Base-by-base conservation (phyloP, 768 basidiomycete genomes). In the Polyporus arcularius region DNA sequence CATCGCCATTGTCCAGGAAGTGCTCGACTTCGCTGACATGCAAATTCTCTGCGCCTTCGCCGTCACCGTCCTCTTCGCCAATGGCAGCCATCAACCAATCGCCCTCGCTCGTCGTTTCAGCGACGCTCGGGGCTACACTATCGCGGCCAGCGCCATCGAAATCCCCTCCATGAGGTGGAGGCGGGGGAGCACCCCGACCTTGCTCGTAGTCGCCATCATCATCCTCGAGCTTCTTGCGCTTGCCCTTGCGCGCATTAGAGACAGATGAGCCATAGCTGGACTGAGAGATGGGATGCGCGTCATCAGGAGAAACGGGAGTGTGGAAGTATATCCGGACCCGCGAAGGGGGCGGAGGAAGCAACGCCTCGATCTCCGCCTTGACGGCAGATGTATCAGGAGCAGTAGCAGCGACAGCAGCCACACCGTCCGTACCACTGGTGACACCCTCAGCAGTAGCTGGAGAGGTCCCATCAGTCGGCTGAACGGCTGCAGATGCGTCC, bases 51-150 rank as follows among this genome's bases (percentile, higher is more conserved):
- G 51, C 51, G 43, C 55, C 64, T 35, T 65, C 65, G 52, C 68
- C 69, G 41, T 64, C 65, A 48, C 60, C 68, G 26, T 66, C 68
- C 14, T 65, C 81, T 60, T 85, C 87, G 58, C 82, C 86, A 67
- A 92, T 93, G 53, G 91, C 90, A 71, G 90, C 91, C 91, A 93
- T 92, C 45, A 92, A 79, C 91, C 91, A 93, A 74, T 93, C 91
- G 55, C 80, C 87, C 72, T 93, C 91, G 73, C 89, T 90, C 38
- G 75, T 73, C 38, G 84, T 79, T 69, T 82, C 81, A 49, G 77
- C 79, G n/a, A 81, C 80, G 52, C 88, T 87, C 65, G 89, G 88
- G 52, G 89, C 84, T 57, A 81, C 83, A 67, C 89, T 92, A 55
- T 72, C 75, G 48, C 81, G 73, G 48, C 84, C 85, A 53, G 83